Conservation (phyloP, 1,284 basidiomycete genomes). For the Trichosporon sp. region DNA sequence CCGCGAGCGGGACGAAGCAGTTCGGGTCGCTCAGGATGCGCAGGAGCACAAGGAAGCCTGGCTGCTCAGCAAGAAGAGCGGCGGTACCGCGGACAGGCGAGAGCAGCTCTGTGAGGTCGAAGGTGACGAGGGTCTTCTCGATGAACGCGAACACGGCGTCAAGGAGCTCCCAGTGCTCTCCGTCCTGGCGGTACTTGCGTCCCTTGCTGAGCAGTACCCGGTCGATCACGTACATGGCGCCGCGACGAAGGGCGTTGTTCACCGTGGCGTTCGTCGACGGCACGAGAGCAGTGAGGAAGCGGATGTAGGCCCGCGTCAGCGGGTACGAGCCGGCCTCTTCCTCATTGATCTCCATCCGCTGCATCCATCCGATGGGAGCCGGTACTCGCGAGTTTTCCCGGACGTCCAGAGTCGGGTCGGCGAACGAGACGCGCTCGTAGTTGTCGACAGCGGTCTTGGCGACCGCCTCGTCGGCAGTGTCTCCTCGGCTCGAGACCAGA, state of each 20-base stretch:
- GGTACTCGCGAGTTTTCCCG: constrained; percentile 30
- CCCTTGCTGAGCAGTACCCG: constrained; percentile 64
- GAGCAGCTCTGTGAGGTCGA: constrained; percentile 60
- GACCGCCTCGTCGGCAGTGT: constrained; percentile 61
- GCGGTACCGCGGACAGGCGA: constrained; percentile 32
- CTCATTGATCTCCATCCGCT: constrained; percentile 69
- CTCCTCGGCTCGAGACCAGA: constrained; percentile 74
- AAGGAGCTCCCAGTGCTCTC: constrained; percentile 81
- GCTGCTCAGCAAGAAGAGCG: constrained; percentile 57
- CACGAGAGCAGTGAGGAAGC: constrained; percentile 71
- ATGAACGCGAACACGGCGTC: constrained; percentile 79
- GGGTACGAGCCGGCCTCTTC: constrained; percentile 72
- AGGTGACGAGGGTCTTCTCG: constrained; percentile 74
- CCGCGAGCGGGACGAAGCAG: constrained; percentile 57
- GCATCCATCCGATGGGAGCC: constrained; percentile 40
- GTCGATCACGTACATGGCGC: constrained; percentile 76
- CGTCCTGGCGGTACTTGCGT: constrained; percentile 61
- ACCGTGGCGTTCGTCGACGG: constrained; percentile 50
- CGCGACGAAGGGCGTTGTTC: constrained; percentile 56
- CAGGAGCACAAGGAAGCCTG: constrained; percentile 81
- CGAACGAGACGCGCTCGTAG: constrained; percentile 69
- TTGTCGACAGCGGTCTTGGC: constrained; percentile 60
- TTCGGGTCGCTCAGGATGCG: constrained; percentile 66
- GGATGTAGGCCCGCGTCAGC: constrained; percentile 79
- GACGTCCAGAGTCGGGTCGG: constrained; percentile 37